Conservation (phyloP, 2,329 filamentous ascomycete species). For the Exophiala sideris region DNA sequence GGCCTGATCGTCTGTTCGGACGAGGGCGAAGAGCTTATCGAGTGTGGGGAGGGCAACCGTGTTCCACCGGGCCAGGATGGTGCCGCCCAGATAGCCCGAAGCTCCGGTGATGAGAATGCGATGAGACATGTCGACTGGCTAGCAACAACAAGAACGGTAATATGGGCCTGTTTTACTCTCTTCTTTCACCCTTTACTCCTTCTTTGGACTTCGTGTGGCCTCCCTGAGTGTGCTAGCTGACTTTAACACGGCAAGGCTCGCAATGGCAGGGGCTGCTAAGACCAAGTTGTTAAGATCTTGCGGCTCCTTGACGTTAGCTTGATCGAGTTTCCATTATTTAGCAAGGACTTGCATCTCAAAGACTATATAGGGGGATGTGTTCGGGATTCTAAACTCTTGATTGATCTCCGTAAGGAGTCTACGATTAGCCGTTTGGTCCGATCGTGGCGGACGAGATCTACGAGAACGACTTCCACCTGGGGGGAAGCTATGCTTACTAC, state of each 20-base stretch:
- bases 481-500: background rate
- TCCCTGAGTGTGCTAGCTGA: background rate
- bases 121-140: slow-evolving; percentile 4
- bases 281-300: too few relatives aligned
- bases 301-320: background rate
- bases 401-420: too few relatives aligned
- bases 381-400: background rate
- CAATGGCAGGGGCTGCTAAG: background rate
- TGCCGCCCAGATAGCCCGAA: slow-evolving; percentile 54
- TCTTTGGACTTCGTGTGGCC: background rate
- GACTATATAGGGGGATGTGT: too few relatives aligned
- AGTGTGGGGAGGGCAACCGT: slow-evolving; percentile 40
- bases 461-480: background rate
- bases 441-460: background rate
- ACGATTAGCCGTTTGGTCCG: background rate
- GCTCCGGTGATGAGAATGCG: slow-evolving; percentile 47
- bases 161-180: background rate
- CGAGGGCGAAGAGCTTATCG: slow-evolving; percentile 45
- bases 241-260: background rate
- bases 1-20: slow-evolving; percentile 46
- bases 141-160: background rate
- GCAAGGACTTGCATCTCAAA: too few relatives aligned
- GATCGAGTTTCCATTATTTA: background rate
- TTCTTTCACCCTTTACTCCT: background rate
- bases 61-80: slow-evolving; percentile 42